phyloP scores from a whole-genome alignment of 2,329 filamentous ascomycete genomes.

The Fulvia fulva region DNA sequence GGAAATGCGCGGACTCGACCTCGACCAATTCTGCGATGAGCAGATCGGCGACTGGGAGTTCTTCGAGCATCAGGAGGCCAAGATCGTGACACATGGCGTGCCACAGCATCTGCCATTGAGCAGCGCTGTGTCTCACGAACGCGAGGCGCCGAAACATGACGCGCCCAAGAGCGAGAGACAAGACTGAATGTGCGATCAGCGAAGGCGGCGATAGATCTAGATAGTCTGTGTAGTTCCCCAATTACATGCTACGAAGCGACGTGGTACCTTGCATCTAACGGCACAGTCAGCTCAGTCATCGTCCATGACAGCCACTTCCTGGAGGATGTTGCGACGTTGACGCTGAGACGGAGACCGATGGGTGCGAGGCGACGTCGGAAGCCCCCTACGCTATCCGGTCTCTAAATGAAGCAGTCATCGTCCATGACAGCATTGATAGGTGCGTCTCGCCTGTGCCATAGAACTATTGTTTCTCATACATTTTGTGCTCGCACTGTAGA shows the following conservation, averaged over 20 bases:
- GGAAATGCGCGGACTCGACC: slow-evolving; percentile 53
- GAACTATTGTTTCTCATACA: too few species aligned
- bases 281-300: background rate
- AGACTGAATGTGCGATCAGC: background rate
- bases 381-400: background rate
- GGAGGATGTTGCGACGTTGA: background rate
- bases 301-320: background rate
- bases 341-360: background rate
- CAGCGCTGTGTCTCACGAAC: slow-evolving; percentile 11
- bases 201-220: background rate
- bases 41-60: slow-evolving; percentile 43
- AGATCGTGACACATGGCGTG: slow-evolving; percentile 26
- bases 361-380: background rate
- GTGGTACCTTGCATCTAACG: background rate
- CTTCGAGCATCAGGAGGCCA: slow-evolving; percentile 20
- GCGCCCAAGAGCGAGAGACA: slow-evolving; percentile 11
- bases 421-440: background rate
- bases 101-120: slow-evolving; percentile 10
- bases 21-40: slow-evolving; percentile 55
- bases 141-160: background rate
- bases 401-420: background rate
- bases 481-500: background rate
- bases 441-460: background rate
- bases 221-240: background rate
- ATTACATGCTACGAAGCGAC: background rate